Percentiles rank a stretch among this genome's conserved stretches.
These are phyloP conservation scores for Amoeboaphelidium protococcarum DNA, from an alignment of 371 early-diverging fungal species.

Conservation along the genomic window DNA sequence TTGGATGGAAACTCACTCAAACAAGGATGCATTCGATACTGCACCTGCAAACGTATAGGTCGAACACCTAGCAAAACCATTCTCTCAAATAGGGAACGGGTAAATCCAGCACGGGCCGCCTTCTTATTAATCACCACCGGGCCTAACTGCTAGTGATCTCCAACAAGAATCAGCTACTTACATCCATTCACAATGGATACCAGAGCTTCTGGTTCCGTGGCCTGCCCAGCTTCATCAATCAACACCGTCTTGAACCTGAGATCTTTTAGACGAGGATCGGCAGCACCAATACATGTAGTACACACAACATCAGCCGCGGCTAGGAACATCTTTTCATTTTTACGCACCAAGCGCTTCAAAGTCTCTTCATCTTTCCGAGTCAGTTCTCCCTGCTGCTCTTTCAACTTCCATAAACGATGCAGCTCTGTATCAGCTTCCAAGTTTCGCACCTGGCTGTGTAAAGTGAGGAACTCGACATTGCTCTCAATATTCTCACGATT, in stretches of 20 bases:
- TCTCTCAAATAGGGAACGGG: constrained; percentile 90
- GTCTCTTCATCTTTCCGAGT: constrained; percentile 55
- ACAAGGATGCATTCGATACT: constrained; percentile 97
- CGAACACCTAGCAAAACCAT: constrained; percentile 68
- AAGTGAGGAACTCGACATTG: constrained; percentile 59
- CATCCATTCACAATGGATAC: constrained; percentile 86
- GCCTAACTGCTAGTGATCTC: constrained; percentile 97
- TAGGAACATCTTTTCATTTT: constrained; percentile 68
- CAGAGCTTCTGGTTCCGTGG: constrained; percentile 89
- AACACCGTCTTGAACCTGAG: constrained; percentile 76
- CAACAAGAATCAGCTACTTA: constrained; percentile 87
- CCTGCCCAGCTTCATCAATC: constrained; percentile 95
- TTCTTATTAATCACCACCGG: constrained; percentile 94
- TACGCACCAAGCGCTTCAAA: constrained; percentile 42
- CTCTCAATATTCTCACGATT: constrained; percentile 80
- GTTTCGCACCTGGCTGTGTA: constrained; percentile 81
- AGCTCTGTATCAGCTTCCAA: constrained; percentile 74
- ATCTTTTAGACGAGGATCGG: constrained; percentile 68
- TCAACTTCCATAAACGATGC: constrained; percentile 62
- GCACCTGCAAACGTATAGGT: constrained; percentile 82
- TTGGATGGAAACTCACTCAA: constrained; percentile 92
- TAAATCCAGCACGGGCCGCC: constrained; percentile 74
- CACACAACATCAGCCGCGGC: constrained; percentile 87
- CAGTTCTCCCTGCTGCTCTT: constrained; percentile 62
- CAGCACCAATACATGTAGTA: constrained; percentile 93